Base-by-base conservation (phyloP, 2,329 filamentous ascomycete genomes). In the Dactylellina cionopaga region DNA sequence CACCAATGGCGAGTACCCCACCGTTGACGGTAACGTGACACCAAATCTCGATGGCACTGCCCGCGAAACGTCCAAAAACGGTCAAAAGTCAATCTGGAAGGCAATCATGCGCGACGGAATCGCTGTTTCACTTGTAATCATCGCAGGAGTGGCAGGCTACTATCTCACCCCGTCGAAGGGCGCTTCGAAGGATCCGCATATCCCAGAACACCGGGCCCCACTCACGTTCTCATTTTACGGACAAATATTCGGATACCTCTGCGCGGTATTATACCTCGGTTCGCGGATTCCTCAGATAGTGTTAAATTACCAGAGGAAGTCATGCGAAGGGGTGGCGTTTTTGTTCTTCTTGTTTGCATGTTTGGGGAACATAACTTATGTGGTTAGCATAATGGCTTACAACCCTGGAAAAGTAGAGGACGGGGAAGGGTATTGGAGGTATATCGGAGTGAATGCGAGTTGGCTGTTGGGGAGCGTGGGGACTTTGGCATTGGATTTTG, bases 261-360 rank as follows among this genome's bases (percentile, higher is more conserved):
- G 94, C 81, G 92, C 95, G 1, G 83, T 87, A 0, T 84, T 97
- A 3, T 98, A 99, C 78, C 90, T 98, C 9, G 92, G 92, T 19
- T 95, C 91, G 0, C 90, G 95, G 6, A 81, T 98, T 5, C 95
- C 95, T 0, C 95, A 99, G 82, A 84, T 99, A 1, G 84, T 97
- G 5, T 87, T 98, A 58, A 99, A 98, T 81, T 96, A 92, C 83
- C 88, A 91, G 17, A 89, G 95, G 74, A 96, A 96, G 82, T 93
- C 90, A 43, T 97, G 93, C 0, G 93, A 98, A 63, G 95, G 95
- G 2, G 89, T 99, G 17, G 94, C 91, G 75, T 88, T 97, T 82
- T 85, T 98, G 9, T 99, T 98, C 82, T 98, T 98, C 83, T 84
- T 98, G 19, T 98, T 99, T 79, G 95, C 95, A 3, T 98, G 94